A percentile compares a stretch with the other conserved stretches of the same genome.
phyloP scores from a whole-genome alignment of 148 eudicot genomes.

The Rhododendron simsii region DNA sequence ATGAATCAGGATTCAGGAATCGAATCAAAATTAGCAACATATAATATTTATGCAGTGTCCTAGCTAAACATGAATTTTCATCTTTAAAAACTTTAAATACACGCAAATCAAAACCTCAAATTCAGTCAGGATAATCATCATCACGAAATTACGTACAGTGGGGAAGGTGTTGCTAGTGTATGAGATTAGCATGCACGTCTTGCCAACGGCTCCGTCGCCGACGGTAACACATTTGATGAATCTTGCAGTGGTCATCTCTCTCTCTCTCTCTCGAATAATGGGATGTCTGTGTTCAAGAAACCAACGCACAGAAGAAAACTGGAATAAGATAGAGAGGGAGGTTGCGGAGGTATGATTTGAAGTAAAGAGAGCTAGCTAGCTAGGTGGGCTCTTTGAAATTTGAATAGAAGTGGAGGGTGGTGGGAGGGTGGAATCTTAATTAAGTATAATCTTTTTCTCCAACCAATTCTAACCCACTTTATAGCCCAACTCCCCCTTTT shows the following conservation, averaged over 20 bases:
- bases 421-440: constrained; percentile 1
- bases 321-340: not conserved
- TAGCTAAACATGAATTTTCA: not conserved
- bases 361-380: not conserved
- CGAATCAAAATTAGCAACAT: not conserved
- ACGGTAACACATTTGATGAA: constrained; percentile 32
- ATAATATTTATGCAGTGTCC: not conserved
- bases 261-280: not conserved
- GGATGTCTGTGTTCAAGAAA: not conserved
- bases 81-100: not conserved
- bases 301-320: not conserved
- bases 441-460: not conserved
- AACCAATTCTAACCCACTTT: constrained; percentile 12
- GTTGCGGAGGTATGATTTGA: constrained; percentile 1
- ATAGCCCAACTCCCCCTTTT: not conserved
- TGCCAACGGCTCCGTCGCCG: constrained; percentile 29
- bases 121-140: no score
- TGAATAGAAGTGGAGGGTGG: constrained; percentile 21
- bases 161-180: constrained; percentile 35
- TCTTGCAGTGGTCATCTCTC: constrained; percentile 26
- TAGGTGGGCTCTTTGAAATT: constrained; percentile 12
- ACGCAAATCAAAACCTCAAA: not conserved
- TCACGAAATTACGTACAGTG: constrained; percentile 17
- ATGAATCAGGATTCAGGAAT: not conserved
- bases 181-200: constrained; percentile 30